Evolutionary conservation across 139 green algal species (phyloP), one percentile per base, ranked within the genome.

Genomic region (Limnomonas spitsbergensis): DNA sequence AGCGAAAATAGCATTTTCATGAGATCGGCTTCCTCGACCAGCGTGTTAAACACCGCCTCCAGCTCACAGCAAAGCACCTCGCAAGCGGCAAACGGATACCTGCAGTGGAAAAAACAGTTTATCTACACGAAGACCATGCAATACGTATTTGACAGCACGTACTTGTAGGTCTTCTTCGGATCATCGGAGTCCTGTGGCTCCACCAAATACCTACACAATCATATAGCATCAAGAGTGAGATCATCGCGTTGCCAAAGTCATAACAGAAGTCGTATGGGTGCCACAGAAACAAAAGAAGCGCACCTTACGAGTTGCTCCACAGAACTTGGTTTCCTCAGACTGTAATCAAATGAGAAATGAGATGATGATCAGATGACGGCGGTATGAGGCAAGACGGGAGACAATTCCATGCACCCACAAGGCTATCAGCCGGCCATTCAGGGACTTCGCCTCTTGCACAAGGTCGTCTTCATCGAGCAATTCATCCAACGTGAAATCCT

Each of bases 11-110:
- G 89, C 52, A 88, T 75, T 7, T 81, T 77, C 83, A 98, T 89
- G 66, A 97, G 82, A 2, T 87, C 85, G 54, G 85, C 81, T 37
- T 95, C 83, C 36, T 93, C 91, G 38, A 97, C 75, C 66, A 99
- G 81, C 32, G 93, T 95, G 73, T 90, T 94, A 76, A 97, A 95
- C 7, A 99, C 91, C 31, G 88, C 88, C 78, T 99, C 95, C 72
- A 98, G 92, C 77, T 99, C 95, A 81, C 95, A 99, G 84, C 92
- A 97, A 56, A 98, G 94, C 54, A 98, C 89, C 81, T 99, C 95
- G 82, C 95, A 99, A 1, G 95, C 89, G 0, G 94, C 90, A 81
- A 96, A 99, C 27, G 95, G 91, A 84, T 97, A 97, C 83, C 85
- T 93, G 87, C 20, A 66, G n/a, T n/a, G n/a, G n/a, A n/a, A n/a